Evolutionary conservation across 2,329 filamentous ascomycete species (phyloP), one percentile per base, ranked within the genome.

Genomic region (Talaromyces albobiverticillius): DNA sequence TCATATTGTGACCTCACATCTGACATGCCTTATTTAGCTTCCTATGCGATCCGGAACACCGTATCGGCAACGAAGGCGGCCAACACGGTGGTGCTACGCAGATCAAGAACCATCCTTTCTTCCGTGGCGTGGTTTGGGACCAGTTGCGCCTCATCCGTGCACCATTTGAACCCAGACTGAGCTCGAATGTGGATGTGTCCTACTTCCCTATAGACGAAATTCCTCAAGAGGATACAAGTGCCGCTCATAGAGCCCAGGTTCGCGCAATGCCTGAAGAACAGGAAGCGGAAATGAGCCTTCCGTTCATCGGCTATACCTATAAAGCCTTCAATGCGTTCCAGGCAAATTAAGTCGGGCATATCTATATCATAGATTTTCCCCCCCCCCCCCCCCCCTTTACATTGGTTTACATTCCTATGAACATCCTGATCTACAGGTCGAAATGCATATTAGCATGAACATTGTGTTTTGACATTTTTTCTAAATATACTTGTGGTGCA

Each of bases 201-300:
- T 97, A 99, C 79, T 99, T 99, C 85, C 94, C 94, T 9, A 96
- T 91, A 50, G 94, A 99, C 68, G 94, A 99, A 74, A 96, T 99
- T 68, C 91, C 95, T 64, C 93, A 97, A 78, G 93, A 91, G 53
- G 92, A 96, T 71, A 96, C 91, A 60, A 90, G 89, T 53, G 94
- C 91, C 22, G 82, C 89, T 61, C 82, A 96, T 66, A 89, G 90
- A 70, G 89, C 89, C 18, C 89, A 95, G 72, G 90, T 89, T 47
- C 82, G 87, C 59, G 86, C 87, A 57, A 81, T 85, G 64, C 84
- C 84, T 49, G 78, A 81, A 9, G 89, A 93, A 62, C 89, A 95
- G 70, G 87, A 90, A 60, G 90, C 92, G 3, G 93, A 96, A 75
- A 92, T 96, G 84, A 95, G 89, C 75, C 76, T 99, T 75, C 94